A percentile compares a stretch with the other conserved stretches of the same genome.
phyloP scores from a whole-genome alignment of 2,329 filamentous ascomycete genomes.

The Penicillium verrucosum region DNA sequence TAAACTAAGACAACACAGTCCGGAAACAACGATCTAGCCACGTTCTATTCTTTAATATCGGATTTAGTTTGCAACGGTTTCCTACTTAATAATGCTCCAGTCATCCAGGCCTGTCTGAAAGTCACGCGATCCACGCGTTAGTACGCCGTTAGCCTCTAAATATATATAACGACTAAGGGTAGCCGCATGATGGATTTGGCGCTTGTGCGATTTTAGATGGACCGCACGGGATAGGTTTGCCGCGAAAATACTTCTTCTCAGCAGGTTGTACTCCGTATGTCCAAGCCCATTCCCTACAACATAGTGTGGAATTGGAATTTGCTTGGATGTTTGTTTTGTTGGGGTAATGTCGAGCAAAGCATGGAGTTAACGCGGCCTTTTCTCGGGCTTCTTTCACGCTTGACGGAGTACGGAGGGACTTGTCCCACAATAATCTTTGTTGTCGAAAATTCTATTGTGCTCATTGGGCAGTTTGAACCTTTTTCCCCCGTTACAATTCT shows the following conservation, averaged over 20 bases:
- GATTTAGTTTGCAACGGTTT: constrained; percentile 19
- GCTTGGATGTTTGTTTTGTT: not conserved
- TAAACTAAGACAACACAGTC: constrained; percentile 9
- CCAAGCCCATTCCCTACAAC: no score
- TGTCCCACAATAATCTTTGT: not conserved
- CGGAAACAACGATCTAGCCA: constrained; percentile 19
- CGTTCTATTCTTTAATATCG: constrained; percentile 24
- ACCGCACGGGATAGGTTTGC: constrained; percentile 16
- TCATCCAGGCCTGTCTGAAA: constrained; percentile 20
- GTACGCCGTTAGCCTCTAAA: constrained; percentile 4
- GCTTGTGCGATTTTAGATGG: constrained; percentile 16
- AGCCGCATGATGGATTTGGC: constrained; percentile 19
- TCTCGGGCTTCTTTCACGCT: constrained; percentile 1
- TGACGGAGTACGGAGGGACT: not conserved
- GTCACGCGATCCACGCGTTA: constrained; percentile 12
- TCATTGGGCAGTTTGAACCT: not conserved
- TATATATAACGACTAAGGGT: constrained; percentile 18
- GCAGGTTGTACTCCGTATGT: not conserved
- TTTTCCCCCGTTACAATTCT: not conserved
- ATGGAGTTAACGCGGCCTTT: constrained; percentile 3
- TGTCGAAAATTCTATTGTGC: not conserved
- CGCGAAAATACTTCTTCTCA: constrained; percentile 13
- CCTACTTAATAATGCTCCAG: constrained; percentile 18
- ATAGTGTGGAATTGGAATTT: not conserved
- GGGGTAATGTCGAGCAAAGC: not conserved